These are phyloP conservation scores for Diplodia mutila DNA, from an alignment of 2,329 filamentous ascomycete genomes.

Conservation along the genomic window DNA sequence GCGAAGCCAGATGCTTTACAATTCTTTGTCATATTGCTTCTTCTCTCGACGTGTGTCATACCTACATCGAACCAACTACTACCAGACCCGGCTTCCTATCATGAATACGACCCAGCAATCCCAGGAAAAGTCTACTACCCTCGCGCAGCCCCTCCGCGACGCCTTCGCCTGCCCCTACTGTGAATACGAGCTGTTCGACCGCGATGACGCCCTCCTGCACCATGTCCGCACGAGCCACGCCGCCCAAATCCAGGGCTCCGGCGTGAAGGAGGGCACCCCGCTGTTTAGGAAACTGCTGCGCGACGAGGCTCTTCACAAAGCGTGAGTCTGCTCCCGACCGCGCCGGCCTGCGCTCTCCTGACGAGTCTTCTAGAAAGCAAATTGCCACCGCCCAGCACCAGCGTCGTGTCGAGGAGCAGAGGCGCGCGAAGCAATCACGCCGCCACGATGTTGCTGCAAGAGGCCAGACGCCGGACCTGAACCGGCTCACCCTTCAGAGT, in stretches of 20 bases:
- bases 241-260: conserved; percentile 30
- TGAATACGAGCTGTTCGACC: conserved; percentile 37
- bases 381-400: conserved; percentile 11
- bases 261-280: conserved; percentile 25
- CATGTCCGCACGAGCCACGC: conserved; percentile 38
- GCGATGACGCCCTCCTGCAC: conserved; percentile 32
- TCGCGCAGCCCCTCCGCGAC: neutral
- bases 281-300: conserved; percentile 33
- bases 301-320: conserved; percentile 32
- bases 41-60: no score
- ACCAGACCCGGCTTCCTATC: conserved; percentile 6
- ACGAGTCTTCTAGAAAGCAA: conserved; percentile 4
- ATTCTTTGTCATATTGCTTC: no score
- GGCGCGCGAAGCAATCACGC: conserved; percentile 32
- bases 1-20: no score
- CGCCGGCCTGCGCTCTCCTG: conserved; percentile 6
- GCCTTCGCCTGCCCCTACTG: conserved; percentile 36
- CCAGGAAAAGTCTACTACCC: conserved; percentile 8
- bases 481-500: conserved; percentile 33
- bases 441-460: conserved; percentile 26
- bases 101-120: conserved; percentile 20
- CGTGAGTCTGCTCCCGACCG: conserved; percentile 31
- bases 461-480: conserved; percentile 38
- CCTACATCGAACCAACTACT: no score
- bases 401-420: conserved; percentile 29